Evolutionary conservation across 441 rosid genomes (phyloP), one percentile per base, ranked within the genome.

Genomic region (Iberis amara): DNA sequence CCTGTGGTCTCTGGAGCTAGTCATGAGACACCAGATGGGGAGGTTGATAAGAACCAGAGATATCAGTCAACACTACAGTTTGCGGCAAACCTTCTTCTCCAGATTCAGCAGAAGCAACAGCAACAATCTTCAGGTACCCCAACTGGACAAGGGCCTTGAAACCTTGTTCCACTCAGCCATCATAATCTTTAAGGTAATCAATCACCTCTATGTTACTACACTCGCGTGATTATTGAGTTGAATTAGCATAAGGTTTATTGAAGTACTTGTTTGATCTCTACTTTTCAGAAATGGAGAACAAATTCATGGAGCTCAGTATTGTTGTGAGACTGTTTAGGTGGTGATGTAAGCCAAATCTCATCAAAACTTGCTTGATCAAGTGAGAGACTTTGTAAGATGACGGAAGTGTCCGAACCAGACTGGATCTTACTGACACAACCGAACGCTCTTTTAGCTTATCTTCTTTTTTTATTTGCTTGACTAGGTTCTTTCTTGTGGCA

Each of bases 61-160:
- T 90, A 90, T 71, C 96, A 86, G 63, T 81, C 94, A 61, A 86
- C 97, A 7, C 68, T 90, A 39, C 91, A 90, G 65, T 84, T 90
- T 78, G 97, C 97, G 21, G 97, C 97, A 24, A 82, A 44, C 60
- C 94, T 90, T 55, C 96, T 90, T 56, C 80, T 71, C n/a, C 94
- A 84, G 72, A 74, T 90, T 66, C 94, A 90, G 70, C 89, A 81
- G 61, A 68, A 73, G 46, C 83, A 77, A 31, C 66, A 52, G 38
- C 47, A 59, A 37, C 82, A 79, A 38, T 74, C 76, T 45, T 43
- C 80, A 12, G 73, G 69, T 58, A 26, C 75, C 57, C 66, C 81
- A 15, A 72, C 75, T 18, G 90, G 74, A 36, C 76, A 31, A 47
- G 81, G 90, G 49, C 66, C 79, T 59, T 49, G 56, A 59, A 40